phyloP scores from a whole-genome alignment of 148 eudicot species.

The Tetragonia tetragonoides region DNA sequence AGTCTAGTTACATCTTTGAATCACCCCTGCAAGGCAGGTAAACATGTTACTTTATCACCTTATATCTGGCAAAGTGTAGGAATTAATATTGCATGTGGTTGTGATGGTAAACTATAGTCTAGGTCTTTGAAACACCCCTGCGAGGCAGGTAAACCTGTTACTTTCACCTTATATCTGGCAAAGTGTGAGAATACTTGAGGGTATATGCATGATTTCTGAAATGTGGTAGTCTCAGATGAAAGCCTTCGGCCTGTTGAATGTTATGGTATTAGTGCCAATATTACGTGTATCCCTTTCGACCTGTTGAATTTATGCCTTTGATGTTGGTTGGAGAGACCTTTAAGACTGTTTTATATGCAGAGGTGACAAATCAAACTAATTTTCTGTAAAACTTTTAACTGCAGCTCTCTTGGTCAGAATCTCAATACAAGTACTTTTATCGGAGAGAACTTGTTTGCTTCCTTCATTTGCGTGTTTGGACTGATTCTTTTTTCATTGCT shows the following conservation, averaged over 20 bases:
- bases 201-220: not conserved
- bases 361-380: not conserved
- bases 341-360: not conserved
- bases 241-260: too few relatives aligned
- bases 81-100: too few relatives aligned
- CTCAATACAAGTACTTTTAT: conserved; percentile 62
- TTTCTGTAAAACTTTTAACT: conserved; percentile 16
- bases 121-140: too few relatives aligned
- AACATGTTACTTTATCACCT: not conserved
- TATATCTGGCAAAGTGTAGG: too few relatives aligned
- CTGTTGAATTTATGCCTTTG: not conserved
- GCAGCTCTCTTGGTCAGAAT: conserved; percentile 79
- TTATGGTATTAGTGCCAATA: too few relatives aligned
- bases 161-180: too few relatives aligned
- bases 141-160: too few relatives aligned
- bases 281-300: not conserved
- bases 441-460: conserved; percentile 56
- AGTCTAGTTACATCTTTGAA: too few relatives aligned
- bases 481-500: conserved; percentile 72
- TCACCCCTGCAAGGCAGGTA: not conserved
- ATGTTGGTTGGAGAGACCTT: not conserved
- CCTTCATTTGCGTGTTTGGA: conserved; percentile 59
- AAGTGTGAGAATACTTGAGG: too few relatives aligned
- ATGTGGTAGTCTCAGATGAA: not conserved
- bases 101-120: too few relatives aligned